phyloP scores from a whole-genome alignment of 1,284 basidiomycete species.

The Tetrapyrgos nigripes region DNA sequence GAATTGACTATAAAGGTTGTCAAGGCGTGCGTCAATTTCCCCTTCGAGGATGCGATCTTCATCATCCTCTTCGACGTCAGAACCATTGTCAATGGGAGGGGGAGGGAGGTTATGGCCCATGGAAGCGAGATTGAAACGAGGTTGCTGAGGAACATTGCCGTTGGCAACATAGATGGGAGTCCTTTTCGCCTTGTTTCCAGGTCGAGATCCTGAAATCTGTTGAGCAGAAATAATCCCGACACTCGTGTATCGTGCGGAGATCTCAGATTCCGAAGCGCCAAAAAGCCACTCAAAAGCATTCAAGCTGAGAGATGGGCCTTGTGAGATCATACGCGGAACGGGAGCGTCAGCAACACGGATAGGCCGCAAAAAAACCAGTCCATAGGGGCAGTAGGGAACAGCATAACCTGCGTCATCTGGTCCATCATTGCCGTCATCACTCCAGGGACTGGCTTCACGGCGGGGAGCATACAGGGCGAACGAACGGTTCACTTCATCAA shows the following conservation, averaged over 20 bases:
- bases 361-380: conserved; percentile 2
- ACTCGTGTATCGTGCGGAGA: not conserved
- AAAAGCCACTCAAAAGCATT: conserved; percentile 1
- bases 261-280: not conserved
- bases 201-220: not conserved
- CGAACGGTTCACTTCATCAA: not conserved
- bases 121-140: not conserved
- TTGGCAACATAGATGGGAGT: not conserved
- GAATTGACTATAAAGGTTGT: conserved; percentile 26
- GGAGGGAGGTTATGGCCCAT: conserved; percentile 2
- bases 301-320: not conserved
- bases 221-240: not conserved
- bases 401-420: not conserved
- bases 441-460: too few relatives aligned
- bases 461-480: not conserved
- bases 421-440: not conserved
- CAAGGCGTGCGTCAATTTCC: conserved; percentile 18
- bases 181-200: conserved; percentile 3
- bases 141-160: not conserved
- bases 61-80: conserved; percentile 16
- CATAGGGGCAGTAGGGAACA: conserved; percentile 5
- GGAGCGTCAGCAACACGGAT: not conserved
- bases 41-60: not conserved
- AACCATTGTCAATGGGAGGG: conserved; percentile 16
- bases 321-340: not conserved